Base-by-base conservation (phyloP, 345 rosid species). In the Camelina hispida region DNA sequence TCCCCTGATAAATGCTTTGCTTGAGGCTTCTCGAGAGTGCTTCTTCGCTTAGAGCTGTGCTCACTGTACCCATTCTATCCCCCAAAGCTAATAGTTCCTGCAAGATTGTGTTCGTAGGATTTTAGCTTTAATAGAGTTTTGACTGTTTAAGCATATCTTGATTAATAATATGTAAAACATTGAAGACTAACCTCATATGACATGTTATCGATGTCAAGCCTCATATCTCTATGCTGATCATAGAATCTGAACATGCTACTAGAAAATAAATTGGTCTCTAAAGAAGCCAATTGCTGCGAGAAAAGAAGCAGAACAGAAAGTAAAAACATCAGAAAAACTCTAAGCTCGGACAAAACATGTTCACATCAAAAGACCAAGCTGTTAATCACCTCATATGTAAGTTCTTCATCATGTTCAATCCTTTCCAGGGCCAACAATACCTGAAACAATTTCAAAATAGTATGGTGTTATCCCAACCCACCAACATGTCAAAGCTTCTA, bases 171-270 rank as follows among this genome's bases (percentile, higher is more conserved):
- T 57, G 59, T 55, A 15, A 47, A 48, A 65, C 43, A 35, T 61
- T 14, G 28, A 72, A 30, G 54, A 80, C 87, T 72, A 32, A 89
- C 99, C 99, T 95, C 98, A 57, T 95, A 95, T 59, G 99, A 90
- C 99, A 92, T 92, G 81, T 88, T 75, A 77, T 95, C 99, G 67
- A 95, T 92, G 83, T 95, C 98, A 72, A 92, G 87, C 81, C 99
- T 92, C 99, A 95, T 87, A 23, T 88, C 97, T 76, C 97, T 87
- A 61, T 95, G 97, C 74, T 83, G 99, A 66, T 95, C 99, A 65
- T 87, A 82, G 71, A 90, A 80, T 77, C 83, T 85, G 43, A 58
- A 11, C 74, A 86, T 79, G 71, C 89, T 93, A 66, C 82, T 83
- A 25, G 88, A 85, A 68, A 87, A 85, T 60, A 95, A 75, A 79